Evolutionary conservation across 805 yeast species (phyloP).

Genomic region (Wickerhamomyces subpelliculosus): DNA sequence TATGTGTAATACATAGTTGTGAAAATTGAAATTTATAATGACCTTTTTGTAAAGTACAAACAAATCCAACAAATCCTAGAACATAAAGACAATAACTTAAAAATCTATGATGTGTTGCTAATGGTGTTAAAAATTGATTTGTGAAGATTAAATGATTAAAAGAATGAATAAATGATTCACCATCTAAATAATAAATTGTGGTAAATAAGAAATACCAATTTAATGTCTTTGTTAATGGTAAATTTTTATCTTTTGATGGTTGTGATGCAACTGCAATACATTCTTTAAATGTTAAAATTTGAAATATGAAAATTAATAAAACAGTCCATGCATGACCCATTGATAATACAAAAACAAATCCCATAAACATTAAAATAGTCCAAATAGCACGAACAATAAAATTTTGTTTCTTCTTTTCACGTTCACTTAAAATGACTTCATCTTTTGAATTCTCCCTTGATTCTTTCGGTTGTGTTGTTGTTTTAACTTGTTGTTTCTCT

Average conservation of each 20-base stretch:
- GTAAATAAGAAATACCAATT: constrained; percentile 90
- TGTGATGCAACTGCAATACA: constrained; percentile 77
- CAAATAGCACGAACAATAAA: constrained; percentile 85
- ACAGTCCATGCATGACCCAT: constrained; percentile 86
- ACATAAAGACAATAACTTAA: constrained; percentile 79
- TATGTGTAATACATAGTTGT: constrained; percentile 88
- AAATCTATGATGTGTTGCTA: constrained; percentile 76
- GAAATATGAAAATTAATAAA: constrained; percentile 61
- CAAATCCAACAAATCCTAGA: constrained; percentile 85
- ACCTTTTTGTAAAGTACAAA: constrained; percentile 82
- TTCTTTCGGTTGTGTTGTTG: neutral
- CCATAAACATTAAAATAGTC: constrained; percentile 86
- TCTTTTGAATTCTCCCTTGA: neutral
- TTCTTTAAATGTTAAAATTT: constrained; percentile 82
- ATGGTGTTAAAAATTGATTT: constrained; percentile 45
- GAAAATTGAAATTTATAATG: constrained; percentile 88
- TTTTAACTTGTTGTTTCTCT: neutral
- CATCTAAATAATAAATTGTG: constrained; percentile 86
- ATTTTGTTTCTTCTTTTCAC: constrained; percentile 68
- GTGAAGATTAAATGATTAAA: constrained; percentile 47
- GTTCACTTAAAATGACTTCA: constrained; percentile 2
- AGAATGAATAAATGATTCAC: constrained; percentile 69
- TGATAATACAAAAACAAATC: constrained; percentile 61
- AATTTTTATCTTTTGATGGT: constrained; percentile 74
- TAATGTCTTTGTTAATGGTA: constrained; percentile 76